Base-by-base conservation (phyloP, 257 asterid species). In the Anisodus tanguticus region DNA sequence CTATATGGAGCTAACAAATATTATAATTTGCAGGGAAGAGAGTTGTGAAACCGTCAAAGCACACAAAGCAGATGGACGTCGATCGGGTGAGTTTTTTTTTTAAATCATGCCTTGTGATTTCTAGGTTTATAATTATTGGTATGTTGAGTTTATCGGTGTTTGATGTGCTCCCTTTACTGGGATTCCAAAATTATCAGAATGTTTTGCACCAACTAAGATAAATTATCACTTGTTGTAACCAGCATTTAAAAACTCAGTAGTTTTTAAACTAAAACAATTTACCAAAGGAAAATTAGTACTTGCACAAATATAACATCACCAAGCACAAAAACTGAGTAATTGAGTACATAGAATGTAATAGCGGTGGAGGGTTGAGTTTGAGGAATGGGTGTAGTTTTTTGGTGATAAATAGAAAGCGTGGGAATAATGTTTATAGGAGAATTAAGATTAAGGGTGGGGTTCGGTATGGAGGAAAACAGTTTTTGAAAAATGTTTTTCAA, bases 41-140 rank as follows among this genome's bases (percentile, higher is more conserved):
- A 90, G 87, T 16, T 45, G 90, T 92, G 86, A 95, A 95, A 89
- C 96, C 98, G 22, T 86, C 91, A 13, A 95, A 92, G 88, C 63
- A 84, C 68, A 94, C 97, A 11, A 93, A 94, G 83, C 94, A 90
- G 86, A 92, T 93, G 97, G 93, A 91, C 4, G 57, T 93, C 63
- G 94, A 94, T 76, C 89, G 93, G 86, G 99, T 95, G 82, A 85
- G 88, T 55, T 12, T 67, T 72, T 31, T 31, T 31, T 31, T 31
- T 31, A 12, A 35, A 15, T 17, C 13, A 64, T 35, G 47, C 57
- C 62, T 64, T 37, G 4, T 19, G 66, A 9, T 66, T 82, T 64
- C 39, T 31, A 66, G 31, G 39, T 82, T 10, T 16, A 66, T 15
- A 3, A 66, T 82, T 26, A 26, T 9, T 39, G 19, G 66, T 9